Evolutionary conservation across 2,329 filamentous ascomycete genomes (phyloP).

Genomic region (Sclerotinia nivalis): DNA sequence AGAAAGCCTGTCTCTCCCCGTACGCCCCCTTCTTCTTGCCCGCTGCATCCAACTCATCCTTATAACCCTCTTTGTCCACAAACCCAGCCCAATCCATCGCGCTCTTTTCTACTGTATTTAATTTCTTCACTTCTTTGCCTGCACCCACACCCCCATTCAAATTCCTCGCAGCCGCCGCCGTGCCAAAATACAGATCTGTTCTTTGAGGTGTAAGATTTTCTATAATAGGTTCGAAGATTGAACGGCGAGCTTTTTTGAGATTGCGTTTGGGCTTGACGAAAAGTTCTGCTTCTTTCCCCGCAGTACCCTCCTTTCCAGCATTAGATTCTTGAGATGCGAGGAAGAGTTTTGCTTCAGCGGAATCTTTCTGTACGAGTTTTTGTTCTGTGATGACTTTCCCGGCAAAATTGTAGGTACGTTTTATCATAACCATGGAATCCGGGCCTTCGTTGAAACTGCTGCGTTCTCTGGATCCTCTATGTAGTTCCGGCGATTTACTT

Average conservation of each 20-base stretch:
- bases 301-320: constrained; percentile 26
- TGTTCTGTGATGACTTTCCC: constrained; percentile 72
- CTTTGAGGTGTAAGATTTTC: constrained; percentile 48
- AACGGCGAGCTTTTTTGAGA: constrained; percentile 48
- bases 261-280: constrained; percentile 39
- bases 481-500: constrained; percentile 13
- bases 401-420: constrained; percentile 73
- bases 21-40: constrained; percentile 66
- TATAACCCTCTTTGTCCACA: constrained; percentile 70
- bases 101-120: constrained; percentile 72
- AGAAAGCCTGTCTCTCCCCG: constrained; percentile 62
- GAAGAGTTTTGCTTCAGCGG: constrained; percentile 65
- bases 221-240: constrained; percentile 60
- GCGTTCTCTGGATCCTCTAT: constrained; percentile 27
- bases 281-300: constrained; percentile 18
- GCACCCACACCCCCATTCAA: constrained; percentile 45
- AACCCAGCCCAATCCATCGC: constrained; percentile 73
- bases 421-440: constrained; percentile 58
- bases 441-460: constrained; percentile 35
- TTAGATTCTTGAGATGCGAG: constrained; percentile 50
- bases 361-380: constrained; percentile 65
- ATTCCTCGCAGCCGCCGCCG: constrained; percentile 41
- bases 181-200: constrained; percentile 59
- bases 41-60: constrained; percentile 66
- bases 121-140: constrained; percentile 58